Evolutionary conservation across 2,329 filamentous ascomycete genomes (phyloP), one percentile per base, ranked within the genome.

Genomic region (Cercospora sp.): DNA sequence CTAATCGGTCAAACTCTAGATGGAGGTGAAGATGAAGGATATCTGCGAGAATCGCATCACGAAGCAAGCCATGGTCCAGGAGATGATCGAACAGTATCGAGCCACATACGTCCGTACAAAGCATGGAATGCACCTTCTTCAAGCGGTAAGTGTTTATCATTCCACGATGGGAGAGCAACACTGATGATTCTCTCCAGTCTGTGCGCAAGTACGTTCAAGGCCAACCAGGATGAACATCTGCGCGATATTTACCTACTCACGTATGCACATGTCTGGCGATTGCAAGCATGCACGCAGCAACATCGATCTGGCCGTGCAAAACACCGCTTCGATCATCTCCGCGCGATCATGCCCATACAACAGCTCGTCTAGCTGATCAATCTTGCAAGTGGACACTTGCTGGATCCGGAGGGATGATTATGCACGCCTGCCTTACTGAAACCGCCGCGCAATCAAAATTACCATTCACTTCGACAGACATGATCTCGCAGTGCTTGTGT

Each of bases 1-100:
- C 45, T 51, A 13, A 51, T 51, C 2, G 26, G 3, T 58, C 9
- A 32, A 30, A n/a, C 7, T 61, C 69, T 72, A 85, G 84, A 97
- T 97, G 93, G 95, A 99, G 81, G 82, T 93, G 70, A 92, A 93
- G 79, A 97, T 99, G 94, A 95, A 94, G 78, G 92, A 92, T 67
- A 97, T 99, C 66, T 98, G 95, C 80, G 93, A 94, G 68, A 95
- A 95, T 28, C 89, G 87, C 62, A 91, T 89, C 71, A 91, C 90
- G 37, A 90, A 88, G 75, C 85, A 87, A 64, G 86, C 88, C 21
- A 92, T 99, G 58, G 86, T 99, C 51, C 85, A 89, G 65, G 90
- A 97, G 79, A 97, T 91, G 77, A 83, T 99, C 66, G 87, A 90
- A 69, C 92, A 95, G 82, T 99, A 98, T 79, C 89, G 90, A 61